These are phyloP conservation scores for Thermothelomyces thermophilus DNA, from an alignment of 2,329 filamentous ascomycete genomes.

Conservation along the genomic window DNA sequence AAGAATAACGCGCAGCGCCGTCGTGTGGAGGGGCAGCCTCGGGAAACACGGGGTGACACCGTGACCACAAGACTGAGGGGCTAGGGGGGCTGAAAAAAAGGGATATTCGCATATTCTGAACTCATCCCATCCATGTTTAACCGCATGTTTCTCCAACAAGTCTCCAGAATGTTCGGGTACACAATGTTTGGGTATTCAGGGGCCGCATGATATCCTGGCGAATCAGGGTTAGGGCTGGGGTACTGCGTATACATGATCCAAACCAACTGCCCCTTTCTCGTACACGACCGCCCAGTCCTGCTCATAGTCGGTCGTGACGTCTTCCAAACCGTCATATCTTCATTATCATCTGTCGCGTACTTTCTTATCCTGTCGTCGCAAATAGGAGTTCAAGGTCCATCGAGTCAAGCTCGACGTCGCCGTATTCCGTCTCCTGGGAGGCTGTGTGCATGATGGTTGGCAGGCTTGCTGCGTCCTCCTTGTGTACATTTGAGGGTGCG, in stretches of 20 bases:
- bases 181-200: not conserved
- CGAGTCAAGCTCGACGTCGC: constrained; percentile 18
- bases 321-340: not conserved
- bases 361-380: not conserved
- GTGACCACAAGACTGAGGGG: not conserved
- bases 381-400: constrained; percentile 6
- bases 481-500: not conserved
- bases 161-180: too few relatives aligned
- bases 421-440: constrained; percentile 25
- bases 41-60: not conserved
- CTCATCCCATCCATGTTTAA: too few relatives aligned
- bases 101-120: not conserved
- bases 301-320: not conserved
- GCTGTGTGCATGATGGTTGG: not conserved
- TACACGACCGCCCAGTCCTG: too few relatives aligned
- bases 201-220: not conserved
- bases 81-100: too few relatives aligned
- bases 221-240: not conserved
- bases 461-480: not conserved
- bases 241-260: not conserved
- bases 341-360: not conserved
- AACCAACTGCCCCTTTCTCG: too few relatives aligned
- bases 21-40: not conserved
- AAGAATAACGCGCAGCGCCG: not conserved
- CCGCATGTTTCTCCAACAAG: too few relatives aligned